Base-by-base conservation (phyloP, 2,329 filamentous ascomycete genomes). In the Falciphora oryzae region DNA sequence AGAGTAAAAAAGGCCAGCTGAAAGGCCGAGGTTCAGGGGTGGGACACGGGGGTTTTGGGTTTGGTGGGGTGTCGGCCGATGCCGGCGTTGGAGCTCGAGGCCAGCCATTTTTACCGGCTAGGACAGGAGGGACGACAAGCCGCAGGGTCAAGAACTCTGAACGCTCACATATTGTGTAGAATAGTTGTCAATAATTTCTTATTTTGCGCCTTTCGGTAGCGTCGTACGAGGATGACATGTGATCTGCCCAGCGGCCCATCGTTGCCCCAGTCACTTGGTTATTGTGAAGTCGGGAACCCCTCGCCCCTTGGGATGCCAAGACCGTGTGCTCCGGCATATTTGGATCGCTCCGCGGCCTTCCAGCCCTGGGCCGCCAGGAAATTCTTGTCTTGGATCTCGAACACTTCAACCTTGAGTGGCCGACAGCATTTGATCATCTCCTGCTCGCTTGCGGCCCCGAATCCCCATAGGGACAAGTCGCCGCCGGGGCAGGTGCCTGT, bases 401-500 rank as follows among this genome's bases (percentile, higher is more conserved):
- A 93, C 0, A 95, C 87, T 69, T 93, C 86, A 0, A 94, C 89
- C 61, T 86, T 87, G 7, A 95, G 81, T 1, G 90, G 90, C 10
- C 91, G 83, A 75, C 89, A 92, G 67, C 86, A 89, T 65, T 85
- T 85, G 69, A 83, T 74, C 84, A 91, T 92, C 63, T 87, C 87
- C 71, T 87, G 83, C 68, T 86, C 85, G 74, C 85, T 88, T 60
- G 83, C 84, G 58, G 82, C 85, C 16, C 89, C 88, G 81, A 92
- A 95, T 0, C 90, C 91, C 90, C 91, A 94, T n/a, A 85, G 80
- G 1, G 89, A 92, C 61, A 95, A 77, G 73, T 95, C 92, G 0
- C 92, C 92, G 1, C 91, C 91, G 0, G 91, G 91, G 72, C 91
- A 95, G 0, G 91, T 90, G 66, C 93, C 61, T 63, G 8, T 59